Conservation (phyloP, 352 stramenopile species). For the Phytophthora pisi region DNA sequence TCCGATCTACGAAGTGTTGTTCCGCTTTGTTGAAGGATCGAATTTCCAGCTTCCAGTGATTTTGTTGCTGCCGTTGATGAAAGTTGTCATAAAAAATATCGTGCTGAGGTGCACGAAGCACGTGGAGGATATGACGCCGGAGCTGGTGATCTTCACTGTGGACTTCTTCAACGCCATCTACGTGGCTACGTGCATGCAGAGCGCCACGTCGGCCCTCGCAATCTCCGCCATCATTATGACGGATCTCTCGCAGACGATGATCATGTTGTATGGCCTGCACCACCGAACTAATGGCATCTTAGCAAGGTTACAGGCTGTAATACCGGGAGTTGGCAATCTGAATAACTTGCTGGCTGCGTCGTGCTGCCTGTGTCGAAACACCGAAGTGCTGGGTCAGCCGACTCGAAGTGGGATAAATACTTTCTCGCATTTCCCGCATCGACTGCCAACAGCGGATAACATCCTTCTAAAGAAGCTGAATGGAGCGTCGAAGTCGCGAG, state of each 20-base stretch:
- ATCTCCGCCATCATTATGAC: background rate
- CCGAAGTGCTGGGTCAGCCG: background rate
- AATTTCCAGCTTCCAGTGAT: background rate
- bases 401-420: background rate
- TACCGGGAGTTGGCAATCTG: background rate
- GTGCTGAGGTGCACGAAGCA: background rate
- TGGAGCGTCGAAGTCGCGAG: background rate
- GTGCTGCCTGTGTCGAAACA: background rate
- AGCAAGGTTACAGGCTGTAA: background rate
- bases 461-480: background rate
- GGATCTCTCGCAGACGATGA: background rate
- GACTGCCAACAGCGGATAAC: background rate
- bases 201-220: background rate
- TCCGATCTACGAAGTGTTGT: background rate
- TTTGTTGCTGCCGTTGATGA: background rate
- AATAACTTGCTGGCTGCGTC: background rate
- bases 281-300: background rate
- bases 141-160: background rate
- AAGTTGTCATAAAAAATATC: background rate
- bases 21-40: background rate
- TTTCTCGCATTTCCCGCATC: background rate
- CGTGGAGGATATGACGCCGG: background rate
- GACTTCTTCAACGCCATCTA: background rate
- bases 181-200: background rate
- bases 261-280: background rate